Conservation (phyloP, 352 stramenopile genomes). For the Pythium plurisporium region DNA sequence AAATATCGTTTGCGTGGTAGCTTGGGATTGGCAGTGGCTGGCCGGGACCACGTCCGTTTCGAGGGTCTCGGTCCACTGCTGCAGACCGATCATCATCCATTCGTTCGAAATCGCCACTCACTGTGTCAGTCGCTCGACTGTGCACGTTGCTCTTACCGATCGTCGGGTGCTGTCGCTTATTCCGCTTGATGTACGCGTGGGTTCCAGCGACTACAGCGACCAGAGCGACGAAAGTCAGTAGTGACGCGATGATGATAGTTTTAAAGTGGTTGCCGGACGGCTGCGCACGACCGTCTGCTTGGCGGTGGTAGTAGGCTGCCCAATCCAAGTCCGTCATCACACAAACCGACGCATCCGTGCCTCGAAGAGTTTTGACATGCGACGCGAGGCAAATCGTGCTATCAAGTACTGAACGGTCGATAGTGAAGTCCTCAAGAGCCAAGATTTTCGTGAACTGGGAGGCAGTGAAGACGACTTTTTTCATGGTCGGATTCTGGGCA, state of each 20-base stretch:
- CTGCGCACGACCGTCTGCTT: too few species aligned
- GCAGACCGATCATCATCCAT: background rate
- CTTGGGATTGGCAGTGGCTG: too few species aligned
- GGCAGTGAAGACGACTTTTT: background rate
- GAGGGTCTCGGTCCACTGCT: too few species aligned
- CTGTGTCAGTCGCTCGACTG: background rate
- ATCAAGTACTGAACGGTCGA: constrained; percentile 1
- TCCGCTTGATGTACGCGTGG: background rate
- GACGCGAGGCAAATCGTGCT: background rate
- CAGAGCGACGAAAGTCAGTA: background rate
- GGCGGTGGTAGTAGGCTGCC: background rate
- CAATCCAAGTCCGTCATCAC: background rate
- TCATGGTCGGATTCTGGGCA: constrained; percentile 7
- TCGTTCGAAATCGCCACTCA: background rate
- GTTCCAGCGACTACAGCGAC: background rate
- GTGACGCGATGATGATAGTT: background rate
- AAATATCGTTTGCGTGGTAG: too few species aligned
- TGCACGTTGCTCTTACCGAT: background rate
- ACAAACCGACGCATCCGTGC: background rate
- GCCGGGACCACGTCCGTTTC: background rate
- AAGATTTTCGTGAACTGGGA: constrained; percentile 6
- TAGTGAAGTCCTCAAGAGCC: background rate
- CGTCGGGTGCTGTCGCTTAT: background rate
- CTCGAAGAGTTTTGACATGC: background rate
- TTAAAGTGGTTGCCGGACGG: background rate